A percentile compares a stretch with the other conserved stretches of the same genome.
Conservation (phyloP, 352 stramenopile species). For the Phytopythium delawarense region DNA sequence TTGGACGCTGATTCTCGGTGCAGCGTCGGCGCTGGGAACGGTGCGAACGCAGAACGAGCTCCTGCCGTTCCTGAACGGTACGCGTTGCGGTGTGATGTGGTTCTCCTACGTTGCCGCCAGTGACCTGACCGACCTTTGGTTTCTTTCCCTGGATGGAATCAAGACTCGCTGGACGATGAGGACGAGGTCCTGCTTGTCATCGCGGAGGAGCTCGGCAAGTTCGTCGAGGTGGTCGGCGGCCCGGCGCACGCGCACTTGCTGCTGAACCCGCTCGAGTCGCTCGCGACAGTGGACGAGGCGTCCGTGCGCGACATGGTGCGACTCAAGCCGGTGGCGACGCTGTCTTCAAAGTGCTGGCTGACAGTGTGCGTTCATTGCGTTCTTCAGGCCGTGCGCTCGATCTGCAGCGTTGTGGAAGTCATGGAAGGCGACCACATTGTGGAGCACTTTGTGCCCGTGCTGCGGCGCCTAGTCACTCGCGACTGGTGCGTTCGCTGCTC, state of each 20-base stretch:
- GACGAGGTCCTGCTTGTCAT: slow-evolving; percentile 96
- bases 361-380: too few relatives aligned
- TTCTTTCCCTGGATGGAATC: slow-evolving; percentile 6
- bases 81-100: too few relatives aligned
- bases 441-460: slow-evolving; percentile 91
- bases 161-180: slow-evolving; percentile 96
- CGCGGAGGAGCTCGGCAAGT: slow-evolving; percentile 89
- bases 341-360: not conserved
- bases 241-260: slow-evolving; percentile 83
- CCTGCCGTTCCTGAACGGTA: slow-evolving; percentile 96
- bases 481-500: slow-evolving; percentile 91
- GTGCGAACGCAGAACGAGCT: slow-evolving; percentile 93
- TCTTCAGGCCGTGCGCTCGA: slow-evolving; percentile 80
- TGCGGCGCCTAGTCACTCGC: slow-evolving; percentile 91
- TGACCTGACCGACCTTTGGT: too few relatives aligned
- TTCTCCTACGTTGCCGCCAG: too few relatives aligned
- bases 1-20: not conserved
- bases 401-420: slow-evolving; percentile 82
- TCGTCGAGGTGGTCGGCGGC: slow-evolving; percentile 91
- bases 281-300: slow-evolving; percentile 93
- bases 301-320: slow-evolving; percentile 89
- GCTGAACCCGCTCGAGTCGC: slow-evolving; percentile 92
- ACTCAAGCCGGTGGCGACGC: not conserved
- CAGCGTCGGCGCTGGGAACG: slow-evolving; percentile 85
- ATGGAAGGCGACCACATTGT: slow-evolving; percentile 86